Base-by-base conservation (phyloP, 306 rosid species). In the Acmispon strigosus region DNA sequence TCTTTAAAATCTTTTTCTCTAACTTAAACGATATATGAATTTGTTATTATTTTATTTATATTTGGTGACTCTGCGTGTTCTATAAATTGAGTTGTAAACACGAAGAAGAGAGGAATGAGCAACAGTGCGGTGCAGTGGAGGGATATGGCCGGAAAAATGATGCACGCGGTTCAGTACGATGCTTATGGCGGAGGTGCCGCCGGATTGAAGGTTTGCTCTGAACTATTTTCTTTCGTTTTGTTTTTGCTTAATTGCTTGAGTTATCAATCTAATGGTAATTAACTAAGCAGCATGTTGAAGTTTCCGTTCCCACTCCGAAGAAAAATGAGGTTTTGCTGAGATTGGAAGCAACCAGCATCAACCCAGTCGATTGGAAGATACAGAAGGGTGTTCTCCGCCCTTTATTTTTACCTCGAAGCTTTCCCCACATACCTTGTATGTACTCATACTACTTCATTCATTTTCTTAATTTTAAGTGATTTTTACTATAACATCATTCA, bases 311-410 rank as follows among this genome's bases (percentile, higher is more conserved):
- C 13, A 70, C 19, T 70, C 91, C 84, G 2, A 82, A 72, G 9
- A 18, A 18, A 62, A 61, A 75, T 34, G 96, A 91, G 56, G 81
- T 87, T 58, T 72, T 91, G 62, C 50, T 88, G 18, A 87, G 82
- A 82, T 8, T 86, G 41, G 92, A 91, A 84, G 96, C 93, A 20
- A 72, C 73, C 36, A 62, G 79, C 80, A 52, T 91, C 5, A 91
- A 89, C 74, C 92, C 92, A 6, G 9, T 85, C 47, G 96, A 89
- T 82, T 87, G 96, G 90, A 89, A 86, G 78, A 82, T 88, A 76
- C 96, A 88, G 78, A 82, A 74, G 62, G 97, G 97, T 49, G 0
- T 15, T 18, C 34, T 81, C 4, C 78, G 90, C 18, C 78, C 84
- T 75, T 3, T 86, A 0, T 64, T 69, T 51, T 0, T 81, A 0